These are phyloP conservation scores for Vigna mungo DNA, from an alignment of 306 rosid genomes.

Conservation along the genomic window DNA sequence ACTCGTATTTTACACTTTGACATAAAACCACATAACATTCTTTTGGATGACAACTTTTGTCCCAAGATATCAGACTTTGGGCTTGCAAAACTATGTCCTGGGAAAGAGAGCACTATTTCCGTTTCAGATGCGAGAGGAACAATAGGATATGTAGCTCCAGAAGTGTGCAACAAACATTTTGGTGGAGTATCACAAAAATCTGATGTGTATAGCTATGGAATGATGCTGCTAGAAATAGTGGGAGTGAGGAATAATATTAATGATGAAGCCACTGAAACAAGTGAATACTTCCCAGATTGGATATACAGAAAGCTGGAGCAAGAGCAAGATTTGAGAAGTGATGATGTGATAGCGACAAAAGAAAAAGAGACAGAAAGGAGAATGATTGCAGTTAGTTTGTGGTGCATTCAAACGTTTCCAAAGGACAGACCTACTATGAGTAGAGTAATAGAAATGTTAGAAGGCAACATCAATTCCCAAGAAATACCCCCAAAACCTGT, in stretches of 20 bases:
- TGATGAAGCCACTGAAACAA: background rate
- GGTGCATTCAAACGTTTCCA: conserved; percentile 54
- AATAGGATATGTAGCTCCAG: conserved; percentile 56
- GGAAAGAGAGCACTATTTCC: conserved; percentile 44
- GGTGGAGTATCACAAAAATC: conserved; percentile 57
- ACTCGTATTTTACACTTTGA: no score
- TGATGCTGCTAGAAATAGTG: conserved; percentile 24
- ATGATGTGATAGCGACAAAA: background rate
- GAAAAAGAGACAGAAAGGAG: conserved; percentile 45
- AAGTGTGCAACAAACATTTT: conserved; percentile 46
- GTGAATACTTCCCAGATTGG: conserved; percentile 46
- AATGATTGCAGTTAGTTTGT: conserved; percentile 53
- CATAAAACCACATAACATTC: no score
- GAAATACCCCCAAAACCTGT: conserved; percentile 55
- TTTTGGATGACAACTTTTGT: no score
- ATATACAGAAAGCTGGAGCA: conserved; percentile 38
- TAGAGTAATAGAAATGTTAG: conserved; percentile 61
- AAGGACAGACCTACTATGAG: conserved; percentile 57
- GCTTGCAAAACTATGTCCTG: conserved; percentile 44
- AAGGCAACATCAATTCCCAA: conserved; percentile 29
- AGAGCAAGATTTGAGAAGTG: background rate
- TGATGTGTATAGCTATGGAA: conserved; percentile 60
- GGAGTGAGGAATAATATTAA: background rate
- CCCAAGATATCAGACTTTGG: conserved; percentile 58
- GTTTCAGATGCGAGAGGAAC: conserved; percentile 51